phyloP scores from a whole-genome alignment of 805 yeast genomes.

The Wickerhamomyces silvicola region DNA sequence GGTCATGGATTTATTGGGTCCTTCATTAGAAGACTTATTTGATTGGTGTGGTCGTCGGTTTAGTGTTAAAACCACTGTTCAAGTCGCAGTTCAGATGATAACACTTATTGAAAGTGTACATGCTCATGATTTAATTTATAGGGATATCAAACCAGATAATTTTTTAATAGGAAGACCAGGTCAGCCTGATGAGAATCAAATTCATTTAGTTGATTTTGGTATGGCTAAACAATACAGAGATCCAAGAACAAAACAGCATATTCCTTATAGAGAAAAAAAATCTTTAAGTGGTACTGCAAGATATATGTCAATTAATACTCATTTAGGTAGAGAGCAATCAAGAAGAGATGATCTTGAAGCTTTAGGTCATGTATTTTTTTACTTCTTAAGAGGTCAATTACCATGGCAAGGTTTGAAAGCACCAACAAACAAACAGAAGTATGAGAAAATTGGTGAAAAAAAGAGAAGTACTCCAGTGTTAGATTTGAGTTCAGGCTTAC shows the following conservation, averaged over 20 bases:
- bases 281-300: conserved; percentile 97
- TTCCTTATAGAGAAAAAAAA: conserved; percentile 94
- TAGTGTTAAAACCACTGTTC: conserved; percentile 81
- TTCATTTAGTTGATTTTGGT: conserved; percentile 93
- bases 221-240: conserved; percentile 98
- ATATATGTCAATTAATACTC: conserved; percentile 96
- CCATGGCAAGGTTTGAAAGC: conserved; percentile 99
- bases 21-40: conserved; percentile 90
- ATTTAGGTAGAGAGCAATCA: conserved; percentile 93
- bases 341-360: conserved; percentile 96
- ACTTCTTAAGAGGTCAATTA: conserved; percentile 85
- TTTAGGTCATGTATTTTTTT: conserved; percentile 93
- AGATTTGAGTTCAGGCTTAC: conserved; percentile 67
- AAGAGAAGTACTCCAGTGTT: conserved; percentile 83
- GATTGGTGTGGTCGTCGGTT: conserved; percentile 98
- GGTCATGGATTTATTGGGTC: conserved; percentile 92
- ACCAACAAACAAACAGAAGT: conserved; percentile 94
- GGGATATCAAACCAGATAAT: conserved; percentile 98
- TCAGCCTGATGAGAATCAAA: conserved; percentile 73
- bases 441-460: conserved; percentile 95
- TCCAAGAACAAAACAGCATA: conserved; percentile 91
- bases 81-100: conserved; percentile 93
- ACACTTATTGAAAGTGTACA: conserved; percentile 81
- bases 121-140: conserved; percentile 82
- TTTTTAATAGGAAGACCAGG: conserved; percentile 89